Conservation (phyloP, 371 early-diverging fungal genomes). For the Apophysomyces variabilis region DNA sequence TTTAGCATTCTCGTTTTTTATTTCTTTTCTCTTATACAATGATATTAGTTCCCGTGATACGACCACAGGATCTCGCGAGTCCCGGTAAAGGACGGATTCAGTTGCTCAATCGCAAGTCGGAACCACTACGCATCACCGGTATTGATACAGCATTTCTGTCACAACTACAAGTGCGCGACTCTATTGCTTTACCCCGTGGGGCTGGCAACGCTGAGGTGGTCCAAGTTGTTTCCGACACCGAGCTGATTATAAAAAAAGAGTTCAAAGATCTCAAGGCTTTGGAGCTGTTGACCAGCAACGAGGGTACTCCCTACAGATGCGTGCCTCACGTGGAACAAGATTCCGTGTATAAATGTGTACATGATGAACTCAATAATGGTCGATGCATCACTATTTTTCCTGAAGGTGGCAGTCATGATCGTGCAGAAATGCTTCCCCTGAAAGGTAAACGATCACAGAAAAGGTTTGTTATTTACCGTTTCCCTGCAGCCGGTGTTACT, state of each 20-base stretch:
- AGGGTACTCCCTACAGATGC: slow-evolving; percentile 75
- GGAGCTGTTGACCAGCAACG: slow-evolving; percentile 58
- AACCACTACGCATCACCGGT: slow-evolving; percentile 69
- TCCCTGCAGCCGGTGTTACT: slow-evolving; percentile 71
- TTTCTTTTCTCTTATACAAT: neutral
- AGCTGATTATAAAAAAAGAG: slow-evolving; percentile 62
- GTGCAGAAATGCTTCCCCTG: slow-evolving; percentile 91
- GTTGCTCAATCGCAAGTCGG: slow-evolving; percentile 61
- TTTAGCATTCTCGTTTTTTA: too few species aligned
- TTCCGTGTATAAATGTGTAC: slow-evolving; percentile 83
- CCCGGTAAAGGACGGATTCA: slow-evolving; percentile 69
- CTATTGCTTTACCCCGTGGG: slow-evolving; percentile 60
- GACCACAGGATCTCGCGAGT: slow-evolving; percentile 85
- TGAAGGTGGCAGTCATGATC: slow-evolving; percentile 97
- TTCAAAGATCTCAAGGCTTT: slow-evolving; percentile 71
- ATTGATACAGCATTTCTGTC: slow-evolving; percentile 68
- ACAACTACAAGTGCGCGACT: slow-evolving; percentile 60
- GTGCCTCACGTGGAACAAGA: slow-evolving; percentile 91
- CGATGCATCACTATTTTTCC: slow-evolving; percentile 97
- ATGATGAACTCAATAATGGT: slow-evolving; percentile 76
- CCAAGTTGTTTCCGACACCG: slow-evolving; percentile 81
- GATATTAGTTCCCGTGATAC: slow-evolving; percentile 78
- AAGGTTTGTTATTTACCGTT: neutral
- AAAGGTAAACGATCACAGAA: slow-evolving; percentile 60
- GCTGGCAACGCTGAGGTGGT: slow-evolving; percentile 66